Percentiles rank a stretch among this genome's conserved stretches.
These are phyloP conservation scores for Naegleria lovaniensis DNA, from an alignment of 208 protist species.

Conservation along the genomic window DNA sequence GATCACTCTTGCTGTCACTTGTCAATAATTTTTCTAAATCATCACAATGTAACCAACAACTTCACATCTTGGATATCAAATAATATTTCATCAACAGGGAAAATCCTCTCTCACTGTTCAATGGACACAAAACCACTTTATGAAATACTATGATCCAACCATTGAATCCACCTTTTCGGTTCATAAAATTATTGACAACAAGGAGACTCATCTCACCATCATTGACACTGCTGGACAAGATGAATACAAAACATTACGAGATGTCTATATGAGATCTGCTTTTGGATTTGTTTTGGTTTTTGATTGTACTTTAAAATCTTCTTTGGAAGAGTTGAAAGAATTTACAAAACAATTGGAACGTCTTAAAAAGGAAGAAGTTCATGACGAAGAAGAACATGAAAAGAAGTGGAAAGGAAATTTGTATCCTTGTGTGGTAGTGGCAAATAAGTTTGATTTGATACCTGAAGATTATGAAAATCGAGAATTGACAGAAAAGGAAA, in stretches of 20 bases:
- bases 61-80: too few species aligned
- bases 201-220: conserved; percentile 55
- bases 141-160: conserved; percentile 58
- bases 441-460: conserved; percentile 56
- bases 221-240: conserved; percentile 70
- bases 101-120: neutral
- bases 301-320: conserved; percentile 39
- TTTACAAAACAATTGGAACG: conserved; percentile 47
- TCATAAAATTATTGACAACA: conserved; percentile 54
- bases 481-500: too few species aligned
- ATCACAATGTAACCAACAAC: too few species aligned
- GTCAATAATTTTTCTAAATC: too few species aligned
- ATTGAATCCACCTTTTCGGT: conserved; percentile 67
- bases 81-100: too few species aligned
- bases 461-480: too few species aligned
- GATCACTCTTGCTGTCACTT: too few species aligned
- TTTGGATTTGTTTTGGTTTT: conserved; percentile 62
- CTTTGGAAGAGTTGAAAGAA: conserved; percentile 49
- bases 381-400: conserved; percentile 46
- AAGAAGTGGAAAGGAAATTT: too few species aligned
- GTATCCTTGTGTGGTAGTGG: conserved; percentile 51
- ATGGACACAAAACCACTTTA: neutral
- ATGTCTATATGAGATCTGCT: conserved; percentile 46
- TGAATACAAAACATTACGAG: conserved; percentile 46
- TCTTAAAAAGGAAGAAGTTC: conserved; percentile 43